phyloP scores from a whole-genome alignment of 768 basidiomycete genomes.

The Gloeopeniophorella convolvens region DNA sequence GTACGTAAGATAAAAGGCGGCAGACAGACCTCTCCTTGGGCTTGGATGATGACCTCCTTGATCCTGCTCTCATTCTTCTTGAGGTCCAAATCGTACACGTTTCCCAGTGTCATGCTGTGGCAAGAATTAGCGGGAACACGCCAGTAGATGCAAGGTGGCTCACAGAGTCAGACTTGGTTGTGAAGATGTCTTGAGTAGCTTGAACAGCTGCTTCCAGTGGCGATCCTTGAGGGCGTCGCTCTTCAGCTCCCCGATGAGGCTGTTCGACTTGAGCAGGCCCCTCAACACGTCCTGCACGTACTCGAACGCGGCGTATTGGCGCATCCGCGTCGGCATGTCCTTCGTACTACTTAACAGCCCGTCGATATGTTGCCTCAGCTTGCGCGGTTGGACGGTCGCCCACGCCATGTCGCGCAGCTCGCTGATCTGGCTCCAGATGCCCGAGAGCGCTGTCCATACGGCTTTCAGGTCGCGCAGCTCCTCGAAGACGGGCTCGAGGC shows the following conservation, averaged over 20 bases:
- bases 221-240: conserved; percentile 96
- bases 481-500: conserved; percentile 90
- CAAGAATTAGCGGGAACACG: conserved; percentile 13
- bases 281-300: conserved; percentile 91
- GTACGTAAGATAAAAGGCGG: conserved; percentile 1
- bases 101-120: conserved; percentile 84
- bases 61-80: conserved; percentile 88
- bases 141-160: conserved; percentile 15
- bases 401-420: conserved; percentile 86
- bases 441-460: conserved; percentile 97
- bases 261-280: conserved; percentile 82
- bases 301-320: conserved; percentile 98
- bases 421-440: conserved; percentile 90
- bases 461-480: conserved; percentile 95
- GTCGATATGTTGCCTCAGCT: conserved; percentile 90
- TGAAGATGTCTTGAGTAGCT: conserved; percentile 66
- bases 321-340: conserved; percentile 98
- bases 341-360: conserved; percentile 87
- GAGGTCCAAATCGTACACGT: conserved; percentile 95
- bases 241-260: conserved; percentile 88
- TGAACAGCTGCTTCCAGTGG: conserved; percentile 98
- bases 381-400: conserved; percentile 91
- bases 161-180: conserved; percentile 74
- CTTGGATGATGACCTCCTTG: conserved; percentile 94
- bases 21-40: conserved; percentile 81